phyloP scores from a whole-genome alignment of 2,329 filamentous ascomycete genomes.

The Teratosphaeriaceae sp. region DNA sequence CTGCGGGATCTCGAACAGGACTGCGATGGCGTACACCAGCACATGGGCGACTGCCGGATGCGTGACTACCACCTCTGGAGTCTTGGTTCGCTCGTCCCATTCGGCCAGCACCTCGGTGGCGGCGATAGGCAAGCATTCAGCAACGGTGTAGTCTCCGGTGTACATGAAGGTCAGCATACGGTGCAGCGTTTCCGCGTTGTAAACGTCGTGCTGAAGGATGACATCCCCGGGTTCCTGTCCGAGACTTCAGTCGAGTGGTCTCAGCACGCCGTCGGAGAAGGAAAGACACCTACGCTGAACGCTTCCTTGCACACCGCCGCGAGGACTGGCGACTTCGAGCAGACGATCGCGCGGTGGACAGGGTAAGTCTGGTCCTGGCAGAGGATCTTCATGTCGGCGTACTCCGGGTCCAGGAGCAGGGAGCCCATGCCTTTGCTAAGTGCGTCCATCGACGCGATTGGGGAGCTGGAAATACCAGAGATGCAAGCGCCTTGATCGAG shows the following conservation, averaged over 20 bases:
- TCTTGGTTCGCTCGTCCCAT: too few species aligned
- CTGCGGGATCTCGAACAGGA: slow-evolving; percentile 7
- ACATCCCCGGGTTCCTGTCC: slow-evolving; percentile 2
- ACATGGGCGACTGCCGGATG: slow-evolving; percentile 9
- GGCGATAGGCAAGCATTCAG: too few species aligned
- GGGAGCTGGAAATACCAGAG: not conserved
- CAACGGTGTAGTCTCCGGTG: slow-evolving; percentile 10
- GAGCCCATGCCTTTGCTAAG: not conserved
- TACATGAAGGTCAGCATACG: slow-evolving; percentile 15
- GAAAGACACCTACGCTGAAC: too few species aligned
- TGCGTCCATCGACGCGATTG: not conserved
- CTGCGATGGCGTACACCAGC: slow-evolving; percentile 8
- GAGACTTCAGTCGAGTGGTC: too few species aligned
- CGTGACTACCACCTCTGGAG: too few species aligned
- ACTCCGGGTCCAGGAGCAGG: slow-evolving; percentile 4
- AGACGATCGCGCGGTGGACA: slow-evolving; percentile 12
- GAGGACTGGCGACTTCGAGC: slow-evolving; percentile 9
- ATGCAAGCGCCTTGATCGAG: too few species aligned
- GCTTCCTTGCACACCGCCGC: slow-evolving; percentile 7
- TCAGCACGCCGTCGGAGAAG: too few species aligned
- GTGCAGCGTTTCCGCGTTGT: slow-evolving; percentile 10
- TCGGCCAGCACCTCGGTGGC: too few species aligned
- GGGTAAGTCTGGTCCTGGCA: slow-evolving; percentile 9
- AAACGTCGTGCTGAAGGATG: slow-evolving; percentile 8
- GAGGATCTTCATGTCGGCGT: slow-evolving; percentile 14